These are phyloP conservation scores for Cicer chorassanicum DNA, from an alignment of 306 rosid genomes.

Conservation along the genomic window DNA sequence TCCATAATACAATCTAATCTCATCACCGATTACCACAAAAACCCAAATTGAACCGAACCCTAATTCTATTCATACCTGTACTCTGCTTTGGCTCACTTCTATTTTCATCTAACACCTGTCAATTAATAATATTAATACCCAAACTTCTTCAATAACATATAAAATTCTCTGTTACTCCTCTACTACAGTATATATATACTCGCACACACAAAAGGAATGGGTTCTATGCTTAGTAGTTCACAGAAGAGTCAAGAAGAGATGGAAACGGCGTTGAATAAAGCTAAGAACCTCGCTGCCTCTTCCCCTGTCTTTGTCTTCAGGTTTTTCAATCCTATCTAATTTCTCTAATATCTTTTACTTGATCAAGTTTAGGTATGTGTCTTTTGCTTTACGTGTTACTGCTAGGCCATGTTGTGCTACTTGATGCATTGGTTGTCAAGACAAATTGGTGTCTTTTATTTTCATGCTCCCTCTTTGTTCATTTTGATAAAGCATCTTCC, in stretches of 20 bases:
- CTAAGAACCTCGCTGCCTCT: conserved; percentile 45
- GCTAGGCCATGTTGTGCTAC: background rate
- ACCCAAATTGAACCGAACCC: background rate
- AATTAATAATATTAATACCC: background rate
- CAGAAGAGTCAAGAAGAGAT: conserved; percentile 40
- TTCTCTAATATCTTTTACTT: background rate
- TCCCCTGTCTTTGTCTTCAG: conserved; percentile 51
- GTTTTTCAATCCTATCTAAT: conserved; percentile 22
- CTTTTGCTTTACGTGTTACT: background rate
- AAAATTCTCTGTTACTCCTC: background rate
- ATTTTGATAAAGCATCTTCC: background rate
- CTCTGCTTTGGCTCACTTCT: conserved; percentile 25
- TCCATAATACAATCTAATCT: no score
- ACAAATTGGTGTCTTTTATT: background rate
- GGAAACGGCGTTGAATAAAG: conserved; percentile 50
- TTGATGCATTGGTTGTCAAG: background rate
- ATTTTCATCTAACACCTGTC: conserved; percentile 42
- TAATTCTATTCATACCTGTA: conserved; percentile 28
- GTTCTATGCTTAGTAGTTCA: conserved; percentile 41
- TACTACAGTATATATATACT: conserved; percentile 1
- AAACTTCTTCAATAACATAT: background rate
- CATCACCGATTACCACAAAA: no score
- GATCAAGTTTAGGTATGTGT: background rate
- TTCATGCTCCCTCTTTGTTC: background rate
- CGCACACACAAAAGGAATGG: conserved; percentile 36